Evolutionary conservation across 192 early-diverging fungal species (phyloP), one percentile per base, ranked within the genome.

Genomic region (Entophlyctis luteolus): DNA sequence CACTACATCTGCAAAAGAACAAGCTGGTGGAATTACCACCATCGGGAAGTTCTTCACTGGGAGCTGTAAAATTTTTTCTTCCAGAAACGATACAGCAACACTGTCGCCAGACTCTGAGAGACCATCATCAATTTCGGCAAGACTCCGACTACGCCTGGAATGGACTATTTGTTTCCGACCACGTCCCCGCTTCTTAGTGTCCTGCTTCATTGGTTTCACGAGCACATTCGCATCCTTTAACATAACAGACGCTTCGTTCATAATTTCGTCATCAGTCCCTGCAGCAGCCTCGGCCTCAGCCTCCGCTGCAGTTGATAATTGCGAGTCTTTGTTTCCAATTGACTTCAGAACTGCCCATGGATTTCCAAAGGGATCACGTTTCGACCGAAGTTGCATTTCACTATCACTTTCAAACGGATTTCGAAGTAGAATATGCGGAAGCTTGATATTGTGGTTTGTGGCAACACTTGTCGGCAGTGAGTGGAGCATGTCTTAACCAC

Each of bases 351-450:
- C 35, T 3, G 25, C 46, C 60, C 60, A 92, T 0, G 89, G 89
- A 58, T 90, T 92, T 28, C 90, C 90, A 78, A 90, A 92, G 79
- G 90, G 83, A 10, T 86, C 86, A 4, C 60, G 42, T 25, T 80
- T 63, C 25, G 78, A 79, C 18, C 78, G 73, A 52, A 80, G 75
- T 58, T 75, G 76, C 14, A 79, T 66, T 1, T 75, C 76, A 18
- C 87, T 86, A 62, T 90, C 90, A 47, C 86, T 84, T 36, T 85
- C 66, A 35, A 87, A 70, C 6, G 90, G 88, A 57, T 89, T 84
- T 48, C 89, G 76, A 10, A 87, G 74, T 29, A 78, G 82, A 81
- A 75, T 33, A 77, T 72, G 23, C 76, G 80, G n/a, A 75, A 68
- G 82, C 88, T 88, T n/a, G 76, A 76, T 10, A 80, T 72, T 2